Evolutionary conservation across 2,329 filamentous ascomycete species (phyloP), one percentile per base, ranked within the genome.

Genomic region (Hypoxylon sp.): DNA sequence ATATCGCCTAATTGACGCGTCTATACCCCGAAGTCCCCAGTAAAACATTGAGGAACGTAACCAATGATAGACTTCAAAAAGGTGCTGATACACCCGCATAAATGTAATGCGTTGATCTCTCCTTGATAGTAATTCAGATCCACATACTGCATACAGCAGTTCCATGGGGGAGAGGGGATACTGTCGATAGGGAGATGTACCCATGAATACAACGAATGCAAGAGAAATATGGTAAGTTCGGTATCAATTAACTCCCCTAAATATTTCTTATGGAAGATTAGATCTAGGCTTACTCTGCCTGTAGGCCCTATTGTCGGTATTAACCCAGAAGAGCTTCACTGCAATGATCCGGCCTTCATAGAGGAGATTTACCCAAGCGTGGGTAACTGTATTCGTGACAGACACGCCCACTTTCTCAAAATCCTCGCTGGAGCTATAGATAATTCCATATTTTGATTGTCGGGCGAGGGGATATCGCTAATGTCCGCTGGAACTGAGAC

Each of bases 401-500:
- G 11, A 49, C 17, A 53, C n/a, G 5, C 6, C 50, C 28, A 36
- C 50, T 38, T 53, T 17, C 19, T 23, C 23, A 49, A 49, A 19
- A 23, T 23, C 14, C 46, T 49, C 4, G 46, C 46, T 30, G 46
- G 46, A 5, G 23, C 46, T n/a, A 14, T 49, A 49, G 46, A 49
- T n/a, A n/a, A 81, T 71, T 73, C 71, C 6, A 70, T 76, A 4
- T 68, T 70, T 14, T 75, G 77, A 2, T 76, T 82, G 9, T 77
- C 76, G 6, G 79, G 81, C 9, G 81, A 82, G 49, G 80, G 79
- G 3, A 79, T 81, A 53, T 75, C 77, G 7, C 70, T 81, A n/a
- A 73, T 80, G 3, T 73, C 78, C 56, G 80, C 79, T 1, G 81
- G 80, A 6, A 81, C 80, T 2, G 75, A 82, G 63, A 83, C 81